Evolutionary conservation across 371 early-diverging fungal species (phyloP).

Genomic region (Paraphysoderma sedebokerense): DNA sequence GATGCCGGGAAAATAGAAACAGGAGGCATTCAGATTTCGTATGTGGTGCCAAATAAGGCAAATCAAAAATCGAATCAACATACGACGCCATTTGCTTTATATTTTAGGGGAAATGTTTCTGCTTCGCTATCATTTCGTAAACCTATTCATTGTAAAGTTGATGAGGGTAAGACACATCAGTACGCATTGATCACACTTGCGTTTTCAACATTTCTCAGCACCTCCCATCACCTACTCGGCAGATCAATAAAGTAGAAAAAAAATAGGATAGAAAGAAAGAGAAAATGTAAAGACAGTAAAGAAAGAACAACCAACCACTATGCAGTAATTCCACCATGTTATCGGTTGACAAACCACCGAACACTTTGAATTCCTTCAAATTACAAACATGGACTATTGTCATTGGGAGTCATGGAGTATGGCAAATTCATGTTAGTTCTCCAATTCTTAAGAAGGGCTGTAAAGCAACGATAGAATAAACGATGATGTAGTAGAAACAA

Average conservation of each 20-base stretch:
- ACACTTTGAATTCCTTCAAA: constrained; percentile 89
- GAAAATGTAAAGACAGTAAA: neutral
- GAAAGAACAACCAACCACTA: constrained; percentile 34
- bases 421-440: neutral
- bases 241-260: neutral
- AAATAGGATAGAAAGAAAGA: neutral
- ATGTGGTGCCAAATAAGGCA: neutral
- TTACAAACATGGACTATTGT: constrained; percentile 80
- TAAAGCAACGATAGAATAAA: constrained; percentile 1
- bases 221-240: neutral
- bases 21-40: constrained; percentile 4
- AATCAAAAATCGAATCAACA: neutral
- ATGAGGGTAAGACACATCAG: too few species aligned
- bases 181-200: too few species aligned
- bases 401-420: neutral
- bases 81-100: constrained; percentile 38
- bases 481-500: neutral
- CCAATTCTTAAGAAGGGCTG: neutral
- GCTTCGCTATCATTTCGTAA: constrained; percentile 75
- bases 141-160: too few species aligned
- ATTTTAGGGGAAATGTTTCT: constrained; percentile 70
- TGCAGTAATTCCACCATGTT: constrained; percentile 75
- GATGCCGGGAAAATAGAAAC: neutral
- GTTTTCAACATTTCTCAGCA: too few species aligned
- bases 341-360: constrained; percentile 56